These are phyloP conservation scores for Xylariaceae sp. DNA, from an alignment of 2,329 filamentous ascomycete genomes.

Conservation along the genomic window DNA sequence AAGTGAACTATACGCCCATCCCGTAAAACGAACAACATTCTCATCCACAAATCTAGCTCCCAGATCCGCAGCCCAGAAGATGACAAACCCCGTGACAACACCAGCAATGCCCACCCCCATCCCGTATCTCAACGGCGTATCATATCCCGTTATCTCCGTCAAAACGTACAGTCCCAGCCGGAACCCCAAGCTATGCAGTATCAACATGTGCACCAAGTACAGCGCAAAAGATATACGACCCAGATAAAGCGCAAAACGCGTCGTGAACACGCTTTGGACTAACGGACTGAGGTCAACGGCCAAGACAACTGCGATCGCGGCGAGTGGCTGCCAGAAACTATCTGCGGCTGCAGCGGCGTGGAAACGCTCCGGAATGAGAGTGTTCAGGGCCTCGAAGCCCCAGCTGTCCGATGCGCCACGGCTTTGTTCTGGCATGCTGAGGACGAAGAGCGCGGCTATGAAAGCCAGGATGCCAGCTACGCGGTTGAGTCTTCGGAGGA, in stretches of 20 bases:
- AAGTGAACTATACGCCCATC: constrained; percentile 17
- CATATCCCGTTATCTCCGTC: constrained; percentile 10
- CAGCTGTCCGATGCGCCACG: constrained; percentile 17
- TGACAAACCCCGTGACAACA: constrained; percentile 14
- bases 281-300: constrained; percentile 18
- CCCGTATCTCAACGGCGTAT: constrained; percentile 15
- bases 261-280: constrained; percentile 29
- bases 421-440: constrained; percentile 24
- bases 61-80: constrained; percentile 21
- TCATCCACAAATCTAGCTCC: constrained; percentile 23
- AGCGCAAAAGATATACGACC: constrained; percentile 28
- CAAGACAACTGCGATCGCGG: constrained; percentile 25
- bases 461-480: constrained; percentile 10
- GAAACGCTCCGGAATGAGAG: constrained; percentile 21
- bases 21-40: constrained; percentile 18
- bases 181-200: constrained; percentile 24
- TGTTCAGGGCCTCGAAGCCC: constrained; percentile 19
- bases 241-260: constrained; percentile 25
- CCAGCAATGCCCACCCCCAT: constrained; percentile 11
- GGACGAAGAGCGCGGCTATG: constrained; percentile 13
- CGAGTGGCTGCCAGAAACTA: constrained; percentile 28
- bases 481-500: neutral
- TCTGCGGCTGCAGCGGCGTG: constrained; percentile 9
- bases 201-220: constrained; percentile 26
- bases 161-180: constrained; percentile 13